Percentiles rank a stretch among this genome's conserved stretches.
These are phyloP conservation scores for Ogataea minuta DNA, from an alignment of 805 yeast species.

Conservation along the genomic window DNA sequence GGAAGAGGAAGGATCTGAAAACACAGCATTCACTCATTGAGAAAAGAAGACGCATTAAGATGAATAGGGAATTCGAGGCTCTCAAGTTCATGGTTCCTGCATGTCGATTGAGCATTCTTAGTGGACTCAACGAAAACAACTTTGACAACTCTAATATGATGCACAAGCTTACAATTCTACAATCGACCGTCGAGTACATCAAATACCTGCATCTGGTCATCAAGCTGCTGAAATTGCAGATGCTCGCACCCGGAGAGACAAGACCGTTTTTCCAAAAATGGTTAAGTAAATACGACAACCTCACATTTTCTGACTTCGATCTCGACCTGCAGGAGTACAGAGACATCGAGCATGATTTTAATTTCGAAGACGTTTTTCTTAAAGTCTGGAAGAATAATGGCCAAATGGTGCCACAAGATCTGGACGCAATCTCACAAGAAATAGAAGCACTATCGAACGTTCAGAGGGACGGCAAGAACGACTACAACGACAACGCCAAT, in stretches of 20 bases:
- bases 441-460: constrained; percentile 10
- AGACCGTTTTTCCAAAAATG: constrained; percentile 28
- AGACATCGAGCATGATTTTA: constrained; percentile 54
- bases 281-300: constrained; percentile 35
- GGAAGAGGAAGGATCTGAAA: constrained; percentile 47
- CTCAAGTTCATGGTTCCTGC: constrained; percentile 77
- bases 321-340: constrained; percentile 59
- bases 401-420: constrained; percentile 17
- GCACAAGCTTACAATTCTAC: constrained; percentile 78
- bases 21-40: constrained; percentile 76
- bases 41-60: constrained; percentile 71
- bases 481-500: constrained; percentile 8
- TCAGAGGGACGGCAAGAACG: constrained; percentile 4
- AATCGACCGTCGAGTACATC: constrained; percentile 81
- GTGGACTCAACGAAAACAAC: constrained; percentile 27
- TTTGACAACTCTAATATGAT: constrained; percentile 40
- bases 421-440: constrained; percentile 31
- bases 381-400: constrained; percentile 32
- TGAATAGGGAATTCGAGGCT: constrained; percentile 82
- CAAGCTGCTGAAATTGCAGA: constrained; percentile 47
- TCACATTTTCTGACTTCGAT: constrained; percentile 52
- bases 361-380: constrained; percentile 41
- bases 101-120: constrained; percentile 50
- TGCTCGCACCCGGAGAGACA: constrained; percentile 30
- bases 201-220: constrained; percentile 63